Percentiles rank a stretch among this genome's conserved stretches.
These are phyloP conservation scores for Boletellus sp. DNA, from an alignment of 768 basidiomycete species.

Conservation along the genomic window DNA sequence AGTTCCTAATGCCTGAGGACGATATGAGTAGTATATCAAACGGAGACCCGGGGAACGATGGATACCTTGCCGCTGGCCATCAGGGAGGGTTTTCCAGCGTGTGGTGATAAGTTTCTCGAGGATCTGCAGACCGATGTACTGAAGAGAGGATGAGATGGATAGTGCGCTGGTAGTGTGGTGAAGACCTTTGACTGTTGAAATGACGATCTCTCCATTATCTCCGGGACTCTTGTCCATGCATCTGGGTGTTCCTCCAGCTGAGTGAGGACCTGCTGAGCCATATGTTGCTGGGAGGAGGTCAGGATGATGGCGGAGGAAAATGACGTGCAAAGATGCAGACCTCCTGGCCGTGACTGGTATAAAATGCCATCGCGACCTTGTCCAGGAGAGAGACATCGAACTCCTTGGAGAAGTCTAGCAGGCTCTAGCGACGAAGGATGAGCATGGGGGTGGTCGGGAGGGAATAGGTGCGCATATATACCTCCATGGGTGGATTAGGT, in stretches of 20 bases:
- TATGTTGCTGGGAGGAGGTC: constrained; percentile 68
- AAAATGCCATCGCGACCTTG: constrained; percentile 90
- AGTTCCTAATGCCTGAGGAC: constrained; percentile 84
- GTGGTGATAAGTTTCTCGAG: constrained; percentile 93
- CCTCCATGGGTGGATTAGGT: constrained; percentile 35
- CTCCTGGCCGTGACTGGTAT: constrained; percentile 79
- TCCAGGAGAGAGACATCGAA: constrained; percentile 93
- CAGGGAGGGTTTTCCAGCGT: constrained; percentile 93
- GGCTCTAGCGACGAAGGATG: constrained; percentile 46
- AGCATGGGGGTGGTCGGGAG: constrained; percentile 6
- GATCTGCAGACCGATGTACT: constrained; percentile 98
- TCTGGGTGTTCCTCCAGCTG: constrained; percentile 96
- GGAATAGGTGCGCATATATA: constrained; percentile 10
- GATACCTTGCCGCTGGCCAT: constrained; percentile 86
- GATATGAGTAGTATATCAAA: constrained; percentile 10
- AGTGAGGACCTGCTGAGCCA: constrained; percentile 90
- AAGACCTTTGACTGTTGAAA: constrained; percentile 84
- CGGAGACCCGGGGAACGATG: background rate
- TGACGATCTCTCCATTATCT: constrained; percentile 79
- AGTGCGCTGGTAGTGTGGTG: background rate
- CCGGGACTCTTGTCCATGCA: constrained; percentile 95
- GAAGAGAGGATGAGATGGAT: constrained; percentile 14
- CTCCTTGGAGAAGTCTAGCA: constrained; percentile 91
- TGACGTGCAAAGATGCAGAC: constrained; percentile 41
- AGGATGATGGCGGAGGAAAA: background rate